A percentile compares a stretch with the other conserved stretches of the same genome.
Conservation (phyloP, 192 early-diverging fungal species). For the Coemansia interrupta region DNA sequence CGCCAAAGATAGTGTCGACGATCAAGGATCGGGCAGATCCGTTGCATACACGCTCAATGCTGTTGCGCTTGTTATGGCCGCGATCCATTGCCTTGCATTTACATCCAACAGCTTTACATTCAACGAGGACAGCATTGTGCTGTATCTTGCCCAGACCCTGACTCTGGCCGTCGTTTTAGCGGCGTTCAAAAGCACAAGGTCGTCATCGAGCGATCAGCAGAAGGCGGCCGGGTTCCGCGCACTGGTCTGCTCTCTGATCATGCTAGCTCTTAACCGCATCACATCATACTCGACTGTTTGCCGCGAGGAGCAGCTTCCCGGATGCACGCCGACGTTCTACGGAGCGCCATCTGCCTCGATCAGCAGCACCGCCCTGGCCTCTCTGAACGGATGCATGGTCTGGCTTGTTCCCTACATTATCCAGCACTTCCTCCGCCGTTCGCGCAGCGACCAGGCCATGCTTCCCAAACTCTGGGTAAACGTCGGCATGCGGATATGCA, state of each 20-base stretch:
- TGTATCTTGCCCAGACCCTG: slow-evolving; percentile 67
- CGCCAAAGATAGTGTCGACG: no score
- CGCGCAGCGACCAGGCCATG: slow-evolving; percentile 57
- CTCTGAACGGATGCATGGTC: slow-evolving; percentile 25
- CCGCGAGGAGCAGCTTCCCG: slow-evolving; percentile 80
- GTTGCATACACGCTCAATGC: slow-evolving; percentile 7
- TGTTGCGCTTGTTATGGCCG: slow-evolving; percentile 36
- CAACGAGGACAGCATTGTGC: slow-evolving; percentile 74
- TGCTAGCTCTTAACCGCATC: slow-evolving; percentile 59
- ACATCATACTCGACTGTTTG: slow-evolving; percentile 70
- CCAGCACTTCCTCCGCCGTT: slow-evolving; percentile 37
- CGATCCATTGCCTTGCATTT: slow-evolving; percentile 61
- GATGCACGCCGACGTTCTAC: slow-evolving; percentile 81
- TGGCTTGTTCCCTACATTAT: slow-evolving; percentile 45
- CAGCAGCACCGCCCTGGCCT: slow-evolving; percentile 20
- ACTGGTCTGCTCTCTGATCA: slow-evolving; percentile 39
- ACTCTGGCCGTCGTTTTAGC: slow-evolving; percentile 43
- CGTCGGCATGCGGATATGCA: slow-evolving; percentile 55
- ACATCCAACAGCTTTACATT: slow-evolving; percentile 90
- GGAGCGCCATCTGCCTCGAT: slow-evolving; percentile 49
- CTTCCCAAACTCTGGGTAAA: slow-evolving; percentile 54
- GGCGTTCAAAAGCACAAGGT: background rate
- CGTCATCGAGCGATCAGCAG: slow-evolving; percentile 13
- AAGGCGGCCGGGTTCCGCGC: slow-evolving; percentile 36
- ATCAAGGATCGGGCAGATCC: no score